phyloP scores from a whole-genome alignment of 139 green algal species.

The Closterium sp. region DNA sequence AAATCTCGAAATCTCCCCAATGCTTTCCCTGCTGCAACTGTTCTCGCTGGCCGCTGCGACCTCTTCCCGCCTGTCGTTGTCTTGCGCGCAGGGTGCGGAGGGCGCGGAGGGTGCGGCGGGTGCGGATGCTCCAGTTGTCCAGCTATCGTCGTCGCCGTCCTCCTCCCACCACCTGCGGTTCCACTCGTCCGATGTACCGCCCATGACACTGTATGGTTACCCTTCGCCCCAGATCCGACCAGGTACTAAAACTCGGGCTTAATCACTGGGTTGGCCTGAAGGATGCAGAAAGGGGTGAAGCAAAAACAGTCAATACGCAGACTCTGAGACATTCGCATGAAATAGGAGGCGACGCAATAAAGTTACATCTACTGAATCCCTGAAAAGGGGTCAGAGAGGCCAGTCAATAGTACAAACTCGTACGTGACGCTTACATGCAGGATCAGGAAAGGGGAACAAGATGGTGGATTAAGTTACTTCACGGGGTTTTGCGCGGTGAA shows the following conservation, averaged over 20 bases:
- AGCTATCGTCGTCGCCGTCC: neutral
- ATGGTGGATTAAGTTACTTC: neutral
- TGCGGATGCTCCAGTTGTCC: neutral
- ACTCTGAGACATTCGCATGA: no score
- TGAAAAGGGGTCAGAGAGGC: neutral
- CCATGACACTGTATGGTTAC: neutral
- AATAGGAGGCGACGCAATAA: no score
- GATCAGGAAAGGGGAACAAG: neutral
- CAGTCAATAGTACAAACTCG: neutral
- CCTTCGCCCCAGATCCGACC: neutral
- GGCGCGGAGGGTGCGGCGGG: neutral
- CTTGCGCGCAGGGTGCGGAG: neutral
- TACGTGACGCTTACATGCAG: neutral
- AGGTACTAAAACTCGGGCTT: neutral
- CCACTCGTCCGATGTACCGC: neutral
- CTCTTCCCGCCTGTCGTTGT: neutral
- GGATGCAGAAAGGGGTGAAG: neutral
- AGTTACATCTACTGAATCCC: neutral
- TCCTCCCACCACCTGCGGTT: neutral
- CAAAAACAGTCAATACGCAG: neutral
- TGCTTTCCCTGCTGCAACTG: neutral
- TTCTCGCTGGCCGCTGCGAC: neutral
- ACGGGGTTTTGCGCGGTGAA: neutral
- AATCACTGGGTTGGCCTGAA: neutral
- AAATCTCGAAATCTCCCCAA: neutral